Evolutionary conservation across 192 early-diverging fungal genomes (phyloP), one percentile per base, ranked within the genome.

Genomic region (Podila epigama): DNA sequence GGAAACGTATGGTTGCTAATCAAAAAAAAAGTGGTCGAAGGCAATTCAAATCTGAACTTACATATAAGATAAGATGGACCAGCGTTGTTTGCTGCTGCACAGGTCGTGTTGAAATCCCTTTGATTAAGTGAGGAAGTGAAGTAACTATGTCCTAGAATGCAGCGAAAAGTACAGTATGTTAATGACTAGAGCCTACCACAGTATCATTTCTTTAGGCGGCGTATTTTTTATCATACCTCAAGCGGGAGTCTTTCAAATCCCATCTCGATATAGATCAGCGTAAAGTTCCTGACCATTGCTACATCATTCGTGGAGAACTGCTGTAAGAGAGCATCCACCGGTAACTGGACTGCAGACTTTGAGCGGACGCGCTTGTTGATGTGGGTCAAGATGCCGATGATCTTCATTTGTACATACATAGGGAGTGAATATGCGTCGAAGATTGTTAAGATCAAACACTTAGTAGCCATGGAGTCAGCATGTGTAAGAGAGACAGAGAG

Each of bases 261-360:
- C 86, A 95, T 93, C 22, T 95, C 89, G 4, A 98, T 60, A 50
- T 95, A 98, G 65, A 98, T 89, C 5, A 97, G 81, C 11, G 88
- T 86, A 70, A 98, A 93, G 69, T 91, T 91, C 51, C 88, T 89
- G 16, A 94, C 87, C 51, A 93, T 83, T 13, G 75, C 65, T 0
- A 80, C 68, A 1, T 82, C 67, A 11, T 81, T 83, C 25, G 52
- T 50, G 34, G 83, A 73, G 18, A 90, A 91, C 52, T 91, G 85
- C 16, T 84, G 79, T 2, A 95, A 37, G 2, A 98, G 75, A 18
- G 87, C n/a, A 5, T 75, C 63, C 1, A 88, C 69, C 13, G 94
- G 95, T 12, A 95, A 69, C 37, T 79, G 81, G 31, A 96, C 82
- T 1, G 64, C 61, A 0, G 79, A 69, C 53, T 86, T 87, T 7